Conservation (phyloP, 228 moss, liverwort and hornwort species). For the Sphagnum magellanicum region DNA sequence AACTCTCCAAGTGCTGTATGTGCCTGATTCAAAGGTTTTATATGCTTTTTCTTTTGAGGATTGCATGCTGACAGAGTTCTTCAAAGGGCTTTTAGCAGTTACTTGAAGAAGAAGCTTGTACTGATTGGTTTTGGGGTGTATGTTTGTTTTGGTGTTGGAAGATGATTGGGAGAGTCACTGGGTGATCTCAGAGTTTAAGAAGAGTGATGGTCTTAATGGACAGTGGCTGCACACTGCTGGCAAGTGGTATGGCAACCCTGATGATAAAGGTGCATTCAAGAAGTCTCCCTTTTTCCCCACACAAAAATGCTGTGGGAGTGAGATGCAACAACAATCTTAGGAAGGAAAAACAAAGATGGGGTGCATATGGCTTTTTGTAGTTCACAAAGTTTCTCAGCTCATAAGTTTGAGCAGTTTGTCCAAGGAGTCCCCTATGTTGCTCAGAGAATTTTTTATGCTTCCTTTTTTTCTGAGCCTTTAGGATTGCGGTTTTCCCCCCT, state of each 20-base stretch:
- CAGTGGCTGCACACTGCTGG: slow-evolving; percentile 80
- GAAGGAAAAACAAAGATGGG: neutral
- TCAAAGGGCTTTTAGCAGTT: too few relatives aligned
- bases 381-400: too few relatives aligned
- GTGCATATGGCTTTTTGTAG: neutral
- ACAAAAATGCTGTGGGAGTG: neutral
- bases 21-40: neutral
- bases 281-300: neutral
- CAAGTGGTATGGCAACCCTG: slow-evolving; percentile 68
- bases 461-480: neutral
- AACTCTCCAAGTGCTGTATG: neutral
- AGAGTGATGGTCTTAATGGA: slow-evolving; percentile 68
- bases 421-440: too few relatives aligned
- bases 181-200: slow-evolving; percentile 84
- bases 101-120: too few relatives aligned
- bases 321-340: neutral
- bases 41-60: too few relatives aligned
- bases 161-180: slow-evolving; percentile 87
- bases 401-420: too few relatives aligned
- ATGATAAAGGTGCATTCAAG: slow-evolving; percentile 53
- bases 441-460: too few relatives aligned
- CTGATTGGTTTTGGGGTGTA: neutral
- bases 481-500: neutral
- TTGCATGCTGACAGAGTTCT: too few relatives aligned
- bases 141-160: slow-evolving; percentile 5